Evolutionary conservation across 192 early-diverging fungal species (phyloP).

Genomic region (Geranomyces michiganensis): DNA sequence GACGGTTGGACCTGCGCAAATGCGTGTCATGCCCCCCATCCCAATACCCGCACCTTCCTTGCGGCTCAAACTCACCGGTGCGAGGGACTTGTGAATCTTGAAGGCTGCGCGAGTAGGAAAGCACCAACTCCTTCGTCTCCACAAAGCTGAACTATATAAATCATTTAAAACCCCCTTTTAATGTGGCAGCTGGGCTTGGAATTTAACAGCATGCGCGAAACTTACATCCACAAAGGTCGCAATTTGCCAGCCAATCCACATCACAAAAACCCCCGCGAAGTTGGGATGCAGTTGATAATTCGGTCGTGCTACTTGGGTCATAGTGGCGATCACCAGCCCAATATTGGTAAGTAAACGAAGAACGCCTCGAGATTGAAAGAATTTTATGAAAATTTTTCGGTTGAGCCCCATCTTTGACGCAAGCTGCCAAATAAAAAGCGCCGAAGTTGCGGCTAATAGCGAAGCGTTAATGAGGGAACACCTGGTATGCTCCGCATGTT

Average conservation of each 20-base stretch:
- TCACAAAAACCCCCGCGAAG: background rate
- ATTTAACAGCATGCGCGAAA: no score
- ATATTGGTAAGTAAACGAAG: background rate
- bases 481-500: background rate
- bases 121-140: no score
- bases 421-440: slow-evolving; percentile 2
- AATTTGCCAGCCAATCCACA: slow-evolving; percentile 20
- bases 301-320: background rate
- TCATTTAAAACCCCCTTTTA: no score
- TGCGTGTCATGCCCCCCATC: no score
- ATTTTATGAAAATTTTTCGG: background rate
- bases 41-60: no score
- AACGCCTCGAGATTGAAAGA: background rate
- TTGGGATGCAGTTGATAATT: background rate
- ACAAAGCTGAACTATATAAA: no score
- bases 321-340: background rate
- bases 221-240: background rate
- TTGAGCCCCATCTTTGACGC: background rate
- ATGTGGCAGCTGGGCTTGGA: no score
- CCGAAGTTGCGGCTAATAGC: background rate
- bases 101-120: no score
- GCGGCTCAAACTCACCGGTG: no score
- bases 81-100: no score
- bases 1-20: no score
- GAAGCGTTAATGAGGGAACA: background rate